Base-by-base conservation (phyloP, 192 early-diverging fungal genomes). In the Dissophora globulifera region DNA sequence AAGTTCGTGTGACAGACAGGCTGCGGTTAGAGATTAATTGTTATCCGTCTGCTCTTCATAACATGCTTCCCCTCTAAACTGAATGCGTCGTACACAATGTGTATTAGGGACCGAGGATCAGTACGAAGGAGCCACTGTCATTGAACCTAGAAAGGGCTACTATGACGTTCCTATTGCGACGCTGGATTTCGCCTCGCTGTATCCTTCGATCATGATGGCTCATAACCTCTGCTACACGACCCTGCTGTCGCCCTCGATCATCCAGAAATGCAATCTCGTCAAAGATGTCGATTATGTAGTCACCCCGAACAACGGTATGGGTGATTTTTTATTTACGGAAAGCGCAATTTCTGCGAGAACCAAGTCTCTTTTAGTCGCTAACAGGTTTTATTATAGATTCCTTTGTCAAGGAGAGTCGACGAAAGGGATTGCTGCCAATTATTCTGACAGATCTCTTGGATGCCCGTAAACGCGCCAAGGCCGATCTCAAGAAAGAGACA, bases 201-300 rank as follows among this genome's bases (percentile, higher is more conserved):
- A 99, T 76, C 97, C 97, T 17, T 96, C 95, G 10, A 99, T 99
- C 62, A 99, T 99, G 95, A 97, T 97, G 91, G 96, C 95, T 25
- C 97, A 97, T 82, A 99, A 99, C 67, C 85, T 99, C 25, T 99
- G 97, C 80, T 99, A 99, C 78, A 95, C 94, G 0, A 97, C 97
- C 0, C 84, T 94, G 42, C 64, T 94, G 35, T 87, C 78, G 41
- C 70, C 79, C 16, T 54, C 81, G 8, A 82, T 78, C 11, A 86
- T 95, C 27, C 83, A 89, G 64, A 86, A 86, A 47, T 67, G 86
- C 26, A 79, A 85, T 40, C 79, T 96, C 4, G 86, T 90, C 25
- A 84, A 85, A 67, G 93, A 92, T 68, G 79, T 88, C 3, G 96
- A 99, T 69, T 98, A 95, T 71, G 88, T 91, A 22, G 79, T 90